These are phyloP conservation scores for Lizanozyma gosingica DNA, from an alignment of 1,139 yeast species.

Conservation along the genomic window DNA sequence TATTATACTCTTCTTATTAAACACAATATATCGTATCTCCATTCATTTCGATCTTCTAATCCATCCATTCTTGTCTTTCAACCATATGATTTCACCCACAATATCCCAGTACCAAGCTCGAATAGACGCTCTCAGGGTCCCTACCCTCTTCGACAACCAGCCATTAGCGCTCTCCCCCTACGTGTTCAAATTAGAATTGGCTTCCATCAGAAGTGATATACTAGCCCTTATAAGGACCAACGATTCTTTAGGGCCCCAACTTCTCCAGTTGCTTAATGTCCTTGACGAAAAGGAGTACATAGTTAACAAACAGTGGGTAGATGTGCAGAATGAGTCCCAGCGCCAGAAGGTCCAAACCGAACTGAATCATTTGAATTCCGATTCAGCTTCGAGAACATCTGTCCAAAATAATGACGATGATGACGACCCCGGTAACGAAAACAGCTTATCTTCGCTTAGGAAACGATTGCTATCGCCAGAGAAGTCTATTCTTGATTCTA, in stretches of 20 bases:
- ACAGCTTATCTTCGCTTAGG: slow-evolving; percentile 16
- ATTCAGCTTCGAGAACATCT: slow-evolving; percentile 1
- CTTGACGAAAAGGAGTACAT: not conserved
- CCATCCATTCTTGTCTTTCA: too few species aligned
- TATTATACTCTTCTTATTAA: too few species aligned
- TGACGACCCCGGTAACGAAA: slow-evolving; percentile 10
- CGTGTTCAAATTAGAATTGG: not conserved
- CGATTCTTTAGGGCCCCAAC: not conserved
- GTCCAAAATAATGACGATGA: slow-evolving; percentile 1
- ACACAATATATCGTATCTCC: too few species aligned
- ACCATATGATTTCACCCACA: not conserved
- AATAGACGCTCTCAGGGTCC: not conserved
- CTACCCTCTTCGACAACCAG: not conserved
- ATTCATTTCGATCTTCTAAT: too few species aligned
- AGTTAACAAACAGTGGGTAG: not conserved
- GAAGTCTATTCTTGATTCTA: slow-evolving; percentile 5
- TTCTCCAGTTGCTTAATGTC: not conserved
- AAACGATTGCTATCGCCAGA: slow-evolving; percentile 21
- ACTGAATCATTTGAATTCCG: too few species aligned
- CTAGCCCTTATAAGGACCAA: not conserved
- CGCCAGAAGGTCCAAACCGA: not conserved
- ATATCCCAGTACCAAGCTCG: not conserved
- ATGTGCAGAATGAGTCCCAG: not conserved
- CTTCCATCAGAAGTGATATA: not conserved
- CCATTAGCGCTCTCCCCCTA: not conserved